Conservation (phyloP, 306 rosid species). For the Prinsepia uniflora region DNA sequence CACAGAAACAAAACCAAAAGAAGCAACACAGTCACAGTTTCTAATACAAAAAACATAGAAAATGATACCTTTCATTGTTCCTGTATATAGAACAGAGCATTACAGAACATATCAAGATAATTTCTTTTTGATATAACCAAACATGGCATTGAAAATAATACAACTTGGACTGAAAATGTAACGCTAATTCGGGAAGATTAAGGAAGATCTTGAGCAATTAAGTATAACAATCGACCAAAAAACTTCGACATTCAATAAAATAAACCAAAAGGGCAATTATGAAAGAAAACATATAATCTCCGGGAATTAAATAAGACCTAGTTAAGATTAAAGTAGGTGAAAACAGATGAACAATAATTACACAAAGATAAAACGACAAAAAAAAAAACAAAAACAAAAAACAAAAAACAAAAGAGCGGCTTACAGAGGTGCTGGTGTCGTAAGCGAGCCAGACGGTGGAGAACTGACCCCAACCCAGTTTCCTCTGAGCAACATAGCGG, state of each 20-base stretch:
- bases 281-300: not conserved
- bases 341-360: not conserved
- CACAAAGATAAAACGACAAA: not conserved
- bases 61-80: not conserved
- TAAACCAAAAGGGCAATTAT: too few species aligned
- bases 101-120: not conserved
- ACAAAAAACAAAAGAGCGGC: slow-evolving; percentile 9
- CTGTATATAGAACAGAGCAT: not conserved
- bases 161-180: not conserved
- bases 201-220: not conserved
- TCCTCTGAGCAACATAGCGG: slow-evolving; percentile 81
- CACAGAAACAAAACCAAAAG: not conserved
- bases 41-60: not conserved
- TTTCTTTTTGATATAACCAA: not conserved
- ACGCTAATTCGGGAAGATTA: not conserved
- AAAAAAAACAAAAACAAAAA: not conserved
- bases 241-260: not conserved
- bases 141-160: not conserved
- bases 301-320: not conserved
- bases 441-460: slow-evolving; percentile 99
- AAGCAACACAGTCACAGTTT: not conserved
- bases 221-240: slow-evolving; percentile 6
- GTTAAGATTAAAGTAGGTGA: not conserved
- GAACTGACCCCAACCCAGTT: slow-evolving; percentile 96
- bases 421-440: slow-evolving; percentile 65